phyloP scores from a whole-genome alignment of 2,329 filamentous ascomycete species.

The Mollisia scopiformis region DNA sequence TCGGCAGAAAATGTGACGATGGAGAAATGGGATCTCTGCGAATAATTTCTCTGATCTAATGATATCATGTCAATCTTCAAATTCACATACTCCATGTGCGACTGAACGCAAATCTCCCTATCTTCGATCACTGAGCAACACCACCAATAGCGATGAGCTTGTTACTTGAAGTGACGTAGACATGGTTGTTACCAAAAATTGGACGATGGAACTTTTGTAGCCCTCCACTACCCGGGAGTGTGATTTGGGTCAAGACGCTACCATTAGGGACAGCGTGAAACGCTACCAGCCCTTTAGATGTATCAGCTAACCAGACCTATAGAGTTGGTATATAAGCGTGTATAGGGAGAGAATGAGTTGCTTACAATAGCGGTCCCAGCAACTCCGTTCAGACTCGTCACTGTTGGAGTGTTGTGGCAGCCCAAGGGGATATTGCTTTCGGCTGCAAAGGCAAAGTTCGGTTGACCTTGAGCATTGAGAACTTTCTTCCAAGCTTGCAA shows the following conservation, averaged over 20 bases:
- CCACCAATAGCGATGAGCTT: constrained; percentile 1
- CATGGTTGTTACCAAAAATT: constrained; percentile 56
- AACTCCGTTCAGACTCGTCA: constrained; percentile 6
- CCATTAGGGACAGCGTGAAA: constrained; percentile 53
- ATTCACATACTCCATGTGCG: too few species aligned
- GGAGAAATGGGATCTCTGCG: too few species aligned
- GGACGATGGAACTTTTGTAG: constrained; percentile 58
- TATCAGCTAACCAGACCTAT: constrained; percentile 17
- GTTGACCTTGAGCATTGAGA: constrained; percentile 1
- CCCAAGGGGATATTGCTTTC: not conserved
- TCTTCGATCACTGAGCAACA: not conserved
- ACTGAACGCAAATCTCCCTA: too few species aligned
- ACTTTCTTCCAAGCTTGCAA: constrained; percentile 1
- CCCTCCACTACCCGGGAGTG: constrained; percentile 52
- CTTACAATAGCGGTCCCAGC: constrained; percentile 6
- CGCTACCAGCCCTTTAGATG: constrained; percentile 50
- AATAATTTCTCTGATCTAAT: too few species aligned
- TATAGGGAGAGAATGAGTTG: not conserved
- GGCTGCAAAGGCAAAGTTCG: not conserved
- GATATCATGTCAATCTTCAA: too few species aligned
- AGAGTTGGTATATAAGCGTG: too few species aligned
- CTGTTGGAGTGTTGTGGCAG: not conserved
- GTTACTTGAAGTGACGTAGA: constrained; percentile 52
- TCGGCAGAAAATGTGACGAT: too few species aligned
- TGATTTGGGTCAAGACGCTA: constrained; percentile 41